Evolutionary conservation across 768 basidiomycete species (phyloP).

Genomic region (Chalciporus pseudorubinellus): DNA sequence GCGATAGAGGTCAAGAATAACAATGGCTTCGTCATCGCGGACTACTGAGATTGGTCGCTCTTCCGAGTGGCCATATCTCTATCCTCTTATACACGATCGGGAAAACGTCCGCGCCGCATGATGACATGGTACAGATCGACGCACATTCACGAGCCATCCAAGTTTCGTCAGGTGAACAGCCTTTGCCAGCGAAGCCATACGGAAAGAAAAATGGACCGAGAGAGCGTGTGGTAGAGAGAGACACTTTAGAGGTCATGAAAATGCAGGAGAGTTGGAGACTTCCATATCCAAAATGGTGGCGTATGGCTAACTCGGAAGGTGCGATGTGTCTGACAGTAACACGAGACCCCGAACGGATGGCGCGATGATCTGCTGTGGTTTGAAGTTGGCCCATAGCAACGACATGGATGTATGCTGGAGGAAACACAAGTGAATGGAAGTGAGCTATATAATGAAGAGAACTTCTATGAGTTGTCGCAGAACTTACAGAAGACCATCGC

Average conservation of each 20-base stretch:
- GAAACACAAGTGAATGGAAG: no score
- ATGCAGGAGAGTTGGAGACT: neutral
- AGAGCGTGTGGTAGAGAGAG: neutral
- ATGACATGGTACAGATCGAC: neutral
- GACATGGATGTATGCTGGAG: neutral
- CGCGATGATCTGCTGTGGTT: neutral
- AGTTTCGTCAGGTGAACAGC: neutral
- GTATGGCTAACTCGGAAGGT: neutral
- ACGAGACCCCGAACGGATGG: neutral
- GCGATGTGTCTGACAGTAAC: neutral
- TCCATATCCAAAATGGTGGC: neutral
- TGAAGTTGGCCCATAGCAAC: neutral
- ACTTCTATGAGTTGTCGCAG: neutral
- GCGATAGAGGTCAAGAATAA: slow-evolving; percentile 3
- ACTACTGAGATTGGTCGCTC: neutral
- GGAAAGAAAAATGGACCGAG: neutral
- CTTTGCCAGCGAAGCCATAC: neutral
- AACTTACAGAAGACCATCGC: neutral
- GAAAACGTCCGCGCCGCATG: neutral
- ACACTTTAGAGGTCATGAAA: neutral
- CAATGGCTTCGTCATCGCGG: slow-evolving; percentile 3
- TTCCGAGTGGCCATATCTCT: neutral
- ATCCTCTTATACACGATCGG: slow-evolving; percentile 11
- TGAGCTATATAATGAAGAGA: no score
- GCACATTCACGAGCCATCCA: neutral